Evolutionary conservation across 2,329 filamentous ascomycete genomes (phyloP), one percentile per base, ranked within the genome.

Genomic region (Venturia carpophila): DNA sequence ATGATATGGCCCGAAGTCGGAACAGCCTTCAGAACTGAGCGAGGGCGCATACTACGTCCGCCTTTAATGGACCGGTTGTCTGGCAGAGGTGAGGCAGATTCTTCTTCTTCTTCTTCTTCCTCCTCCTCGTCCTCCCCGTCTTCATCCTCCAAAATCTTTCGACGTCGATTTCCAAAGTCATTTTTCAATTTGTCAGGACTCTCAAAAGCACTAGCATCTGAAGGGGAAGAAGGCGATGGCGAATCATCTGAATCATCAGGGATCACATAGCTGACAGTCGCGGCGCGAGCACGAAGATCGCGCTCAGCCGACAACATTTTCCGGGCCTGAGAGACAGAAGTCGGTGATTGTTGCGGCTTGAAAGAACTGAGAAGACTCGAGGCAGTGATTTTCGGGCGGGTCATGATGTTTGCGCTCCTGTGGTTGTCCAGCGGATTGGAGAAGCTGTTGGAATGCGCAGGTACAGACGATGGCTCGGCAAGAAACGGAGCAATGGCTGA

Each of bases 291-390:
- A 39, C 55, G 63, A 19, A 60, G 55, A 34, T 24, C 49, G n/a
- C 55, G 34, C n/a, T 42, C 42, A 13, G 34, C 49, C 17, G 49
- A 66, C 60, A 19, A 65, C 64, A 45, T 49, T 64, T 27, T 68
- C 19, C 42, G 34, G 17, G 42, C 37, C 37, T 45, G 39, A 62
- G 66, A 69, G 63, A 68, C 66, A 11, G 72, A 73, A 2, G 66
- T 66, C 13, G 69, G 70, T 7, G 69, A 69, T 34, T 68, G 69
- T 17, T 64, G 65, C 4, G 72, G 70, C 30, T 71, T 70, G 65
- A 73, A 74, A 1, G 66, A 64, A 2, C 68, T 67, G n/a, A 74
- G 66, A 30, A 74, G 66, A 19, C 71, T 68, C 1, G 70, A 69
- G 0, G 65, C 62, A 21, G 52, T 58, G 27, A 58, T 4, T n/a